Evolutionary conservation across 2,329 filamentous ascomycete genomes (phyloP).

Genomic region (Fusarium sublunatum): DNA sequence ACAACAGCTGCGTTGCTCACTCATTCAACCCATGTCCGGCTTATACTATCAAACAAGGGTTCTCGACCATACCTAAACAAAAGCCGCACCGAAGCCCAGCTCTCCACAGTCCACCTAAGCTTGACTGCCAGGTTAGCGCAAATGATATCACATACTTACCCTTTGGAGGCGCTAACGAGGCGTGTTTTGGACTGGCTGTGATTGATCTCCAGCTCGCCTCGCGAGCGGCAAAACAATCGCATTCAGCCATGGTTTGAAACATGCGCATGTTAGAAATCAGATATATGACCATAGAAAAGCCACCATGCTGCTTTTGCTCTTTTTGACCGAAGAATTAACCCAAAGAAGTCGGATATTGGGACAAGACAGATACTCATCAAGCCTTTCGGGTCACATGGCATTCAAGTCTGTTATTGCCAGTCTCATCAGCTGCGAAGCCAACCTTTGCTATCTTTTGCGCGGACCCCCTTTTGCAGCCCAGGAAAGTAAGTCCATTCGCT

Average conservation of each 20-base stretch:
- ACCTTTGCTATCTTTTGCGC: neutral
- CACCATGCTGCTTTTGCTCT: slow-evolving; percentile 8
- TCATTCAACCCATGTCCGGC: slow-evolving; percentile 2
- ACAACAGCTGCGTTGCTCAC: slow-evolving; percentile 14
- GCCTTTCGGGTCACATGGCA: slow-evolving; percentile 23
- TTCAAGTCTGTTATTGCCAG: slow-evolving; percentile 1
- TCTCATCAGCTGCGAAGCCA: slow-evolving; percentile 7
- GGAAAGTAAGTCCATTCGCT: neutral
- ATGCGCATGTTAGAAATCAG: slow-evolving; percentile 19
- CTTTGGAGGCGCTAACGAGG: neutral
- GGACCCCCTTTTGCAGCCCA: neutral
- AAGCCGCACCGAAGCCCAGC: neutral
- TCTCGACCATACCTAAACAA: slow-evolving; percentile 23
- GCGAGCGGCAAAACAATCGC: slow-evolving; percentile 20
- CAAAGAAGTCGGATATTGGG: neutral
- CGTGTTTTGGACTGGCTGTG: neutral
- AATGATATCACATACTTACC: slow-evolving; percentile 1
- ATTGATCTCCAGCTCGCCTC: slow-evolving; percentile 30
- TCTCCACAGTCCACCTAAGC: slow-evolving; percentile 11
- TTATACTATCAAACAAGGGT: neutral
- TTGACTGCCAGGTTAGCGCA: neutral
- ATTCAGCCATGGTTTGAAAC: slow-evolving; percentile 24
- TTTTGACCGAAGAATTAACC: neutral
- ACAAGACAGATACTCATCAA: slow-evolving; percentile 10
- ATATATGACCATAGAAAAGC: slow-evolving; percentile 13